These are phyloP conservation scores for Trametes cinnabarina DNA, from an alignment of 768 basidiomycete genomes.

Conservation along the genomic window DNA sequence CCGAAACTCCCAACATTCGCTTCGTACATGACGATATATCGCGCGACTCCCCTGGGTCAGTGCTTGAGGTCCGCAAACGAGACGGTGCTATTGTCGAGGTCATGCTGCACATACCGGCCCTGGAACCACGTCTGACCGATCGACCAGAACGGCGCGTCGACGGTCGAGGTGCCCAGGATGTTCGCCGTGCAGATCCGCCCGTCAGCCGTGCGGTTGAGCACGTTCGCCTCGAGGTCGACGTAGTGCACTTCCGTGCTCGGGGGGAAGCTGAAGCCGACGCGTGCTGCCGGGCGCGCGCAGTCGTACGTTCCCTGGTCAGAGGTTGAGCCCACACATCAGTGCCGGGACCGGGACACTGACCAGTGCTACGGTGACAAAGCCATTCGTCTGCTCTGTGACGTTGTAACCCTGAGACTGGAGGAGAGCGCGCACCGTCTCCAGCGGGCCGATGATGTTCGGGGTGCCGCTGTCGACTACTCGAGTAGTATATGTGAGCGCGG, in stretches of 20 bases:
- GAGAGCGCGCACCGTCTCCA: background rate
- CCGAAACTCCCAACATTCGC: too few species aligned
- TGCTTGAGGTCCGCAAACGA: conserved; percentile 7
- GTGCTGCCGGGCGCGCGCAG: conserved; percentile 12
- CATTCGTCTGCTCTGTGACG: conserved; percentile 10
- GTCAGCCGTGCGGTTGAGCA: conserved; percentile 17
- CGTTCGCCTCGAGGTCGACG: conserved; percentile 13
- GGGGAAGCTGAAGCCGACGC: conserved; percentile 19
- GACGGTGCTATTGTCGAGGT: conserved; percentile 10
- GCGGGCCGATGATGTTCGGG: conserved; percentile 15
- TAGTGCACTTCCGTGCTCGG: conserved; percentile 14
- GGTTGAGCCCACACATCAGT: background rate
- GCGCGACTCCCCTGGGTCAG: background rate
- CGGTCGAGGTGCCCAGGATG: conserved; percentile 16
- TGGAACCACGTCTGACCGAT: conserved; percentile 22
- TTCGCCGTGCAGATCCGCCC: conserved; percentile 15
- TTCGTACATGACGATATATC: too few species aligned
- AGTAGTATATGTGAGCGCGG: background rate
- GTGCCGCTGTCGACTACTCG: conserved; percentile 10
- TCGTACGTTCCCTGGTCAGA: conserved; percentile 16
- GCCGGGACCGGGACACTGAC: background rate
- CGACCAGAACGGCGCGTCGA: conserved; percentile 8
- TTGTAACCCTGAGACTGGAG: conserved; percentile 13
- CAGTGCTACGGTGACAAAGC: conserved; percentile 1
- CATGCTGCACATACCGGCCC: conserved; percentile 17